Evolutionary conservation across 2,329 filamentous ascomycete species (phyloP).

Genomic region (Colletotrichum scovillei): DNA sequence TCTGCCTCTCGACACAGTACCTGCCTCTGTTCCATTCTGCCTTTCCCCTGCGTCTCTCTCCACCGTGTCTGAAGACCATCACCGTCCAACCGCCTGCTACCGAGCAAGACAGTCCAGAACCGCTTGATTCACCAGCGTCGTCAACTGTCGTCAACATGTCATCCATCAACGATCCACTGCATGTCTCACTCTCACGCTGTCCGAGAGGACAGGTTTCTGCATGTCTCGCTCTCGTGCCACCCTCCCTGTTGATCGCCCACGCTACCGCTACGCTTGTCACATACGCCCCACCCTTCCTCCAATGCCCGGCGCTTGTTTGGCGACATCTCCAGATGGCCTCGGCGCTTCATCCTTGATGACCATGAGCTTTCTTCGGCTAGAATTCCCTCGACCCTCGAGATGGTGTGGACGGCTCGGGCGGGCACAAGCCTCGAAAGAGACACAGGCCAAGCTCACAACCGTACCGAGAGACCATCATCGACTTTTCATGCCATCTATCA

Average conservation of each 20-base stretch:
- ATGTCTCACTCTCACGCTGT: conserved; percentile 50
- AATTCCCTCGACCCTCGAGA: background rate
- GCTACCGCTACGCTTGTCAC: conserved; percentile 36
- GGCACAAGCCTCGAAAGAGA: background rate
- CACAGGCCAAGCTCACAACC: background rate
- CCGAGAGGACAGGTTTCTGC: conserved; percentile 48
- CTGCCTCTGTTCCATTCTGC: background rate
- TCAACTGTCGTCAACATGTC: conserved; percentile 28
- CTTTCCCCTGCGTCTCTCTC: conserved; percentile 22
- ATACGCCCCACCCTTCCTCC: conserved; percentile 32
- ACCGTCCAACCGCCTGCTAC: conserved; percentile 19
- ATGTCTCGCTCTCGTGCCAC: conserved; percentile 44
- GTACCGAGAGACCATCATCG: background rate
- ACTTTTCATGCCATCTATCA: conserved; percentile 15
- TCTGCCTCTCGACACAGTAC: background rate
- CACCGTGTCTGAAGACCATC: background rate
- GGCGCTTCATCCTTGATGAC: conserved; percentile 16
- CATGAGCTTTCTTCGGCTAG: background rate
- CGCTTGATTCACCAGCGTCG: conserved; percentile 3
- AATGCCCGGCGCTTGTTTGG: conserved; percentile 36
- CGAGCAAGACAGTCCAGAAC: conserved; percentile 2
- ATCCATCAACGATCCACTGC: conserved; percentile 44
- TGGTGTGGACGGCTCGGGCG: conserved; percentile 6
- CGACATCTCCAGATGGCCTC: conserved; percentile 16
- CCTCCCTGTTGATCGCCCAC: conserved; percentile 37